These are phyloP conservation scores for Fusarium nematophilum DNA, from an alignment of 2,329 filamentous ascomycete genomes.

Conservation along the genomic window DNA sequence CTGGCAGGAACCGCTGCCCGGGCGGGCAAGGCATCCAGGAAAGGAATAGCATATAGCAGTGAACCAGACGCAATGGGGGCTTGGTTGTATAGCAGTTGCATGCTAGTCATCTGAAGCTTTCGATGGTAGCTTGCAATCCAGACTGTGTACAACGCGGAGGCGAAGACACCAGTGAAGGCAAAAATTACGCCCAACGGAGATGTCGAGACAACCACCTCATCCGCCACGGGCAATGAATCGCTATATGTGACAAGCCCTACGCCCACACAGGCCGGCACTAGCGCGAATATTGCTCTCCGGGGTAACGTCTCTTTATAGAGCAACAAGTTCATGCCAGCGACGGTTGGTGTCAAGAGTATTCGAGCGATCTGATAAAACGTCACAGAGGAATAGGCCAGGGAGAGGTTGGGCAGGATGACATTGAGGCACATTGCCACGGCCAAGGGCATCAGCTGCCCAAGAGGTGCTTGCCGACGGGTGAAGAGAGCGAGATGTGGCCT, in stretches of 20 bases:
- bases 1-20: conserved; percentile 62
- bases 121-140: conserved; percentile 75
- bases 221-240: conserved; percentile 64
- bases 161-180: conserved; percentile 71
- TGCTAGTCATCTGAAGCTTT: conserved; percentile 73
- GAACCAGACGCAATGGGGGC: conserved; percentile 71
- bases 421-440: conserved; percentile 75
- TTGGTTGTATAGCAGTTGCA: conserved; percentile 77
- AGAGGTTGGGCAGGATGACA: conserved; percentile 76
- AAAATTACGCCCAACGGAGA: conserved; percentile 70
- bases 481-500: conserved; percentile 69
- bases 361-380: conserved; percentile 78
- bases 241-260: conserved; percentile 76
- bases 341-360: conserved; percentile 73
- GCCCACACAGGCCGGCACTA: conserved; percentile 71
- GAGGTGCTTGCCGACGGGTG: conserved; percentile 63
- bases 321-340: conserved; percentile 73
- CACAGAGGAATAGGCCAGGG: conserved; percentile 73
- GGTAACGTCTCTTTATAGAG: conserved; percentile 70
- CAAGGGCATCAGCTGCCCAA: conserved; percentile 71
- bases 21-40: conserved; percentile 71
- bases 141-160: conserved; percentile 75
- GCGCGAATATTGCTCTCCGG: conserved; percentile 61
- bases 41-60: conserved; percentile 74
- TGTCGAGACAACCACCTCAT: conserved; percentile 65